A percentile compares a stretch with the other conserved stretches of the same genome.
Evolutionary conservation across 768 basidiomycete species (phyloP).

Genomic region (Hypholoma sublateritium): DNA sequence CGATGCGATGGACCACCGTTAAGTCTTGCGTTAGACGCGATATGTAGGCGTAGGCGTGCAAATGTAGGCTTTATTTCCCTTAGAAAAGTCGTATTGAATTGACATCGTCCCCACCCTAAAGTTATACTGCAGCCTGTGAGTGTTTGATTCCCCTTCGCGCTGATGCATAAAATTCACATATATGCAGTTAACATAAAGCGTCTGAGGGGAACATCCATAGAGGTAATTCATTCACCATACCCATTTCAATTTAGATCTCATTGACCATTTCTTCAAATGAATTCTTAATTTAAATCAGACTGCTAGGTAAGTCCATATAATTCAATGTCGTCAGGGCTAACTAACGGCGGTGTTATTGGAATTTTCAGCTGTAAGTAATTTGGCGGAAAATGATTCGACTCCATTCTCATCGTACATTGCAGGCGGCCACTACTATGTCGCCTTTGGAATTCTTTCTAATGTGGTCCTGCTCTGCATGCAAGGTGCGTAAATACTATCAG

Average conservation of each 20-base stretch:
- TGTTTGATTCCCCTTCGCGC: background rate
- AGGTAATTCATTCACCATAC: background rate
- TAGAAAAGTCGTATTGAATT: background rate
- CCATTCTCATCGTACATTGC: background rate
- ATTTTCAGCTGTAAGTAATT: background rate
- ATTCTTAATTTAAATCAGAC: background rate
- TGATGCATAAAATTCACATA: background rate
- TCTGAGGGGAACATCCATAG: background rate
- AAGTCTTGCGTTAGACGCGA: slow-evolving; percentile 6
- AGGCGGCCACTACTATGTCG: slow-evolving; percentile 1
- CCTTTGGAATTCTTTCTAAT: background rate
- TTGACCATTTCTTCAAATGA: background rate
- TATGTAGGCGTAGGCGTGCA: slow-evolving; percentile 10
- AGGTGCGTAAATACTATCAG: background rate
- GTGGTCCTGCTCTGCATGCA: slow-evolving; percentile 4
- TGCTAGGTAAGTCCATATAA: background rate
- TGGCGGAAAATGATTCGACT: background rate
- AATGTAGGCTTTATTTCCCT: slow-evolving; percentile 3
- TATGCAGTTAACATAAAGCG: background rate
- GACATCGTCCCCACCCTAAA: background rate
- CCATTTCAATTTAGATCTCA: background rate
- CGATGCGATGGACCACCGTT: background rate
- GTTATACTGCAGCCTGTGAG: slow-evolving; percentile 10
- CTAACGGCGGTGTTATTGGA: background rate
- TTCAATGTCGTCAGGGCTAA: background rate